Conservation (phyloP, 805 yeast genomes). For the Candida pini region DNA sequence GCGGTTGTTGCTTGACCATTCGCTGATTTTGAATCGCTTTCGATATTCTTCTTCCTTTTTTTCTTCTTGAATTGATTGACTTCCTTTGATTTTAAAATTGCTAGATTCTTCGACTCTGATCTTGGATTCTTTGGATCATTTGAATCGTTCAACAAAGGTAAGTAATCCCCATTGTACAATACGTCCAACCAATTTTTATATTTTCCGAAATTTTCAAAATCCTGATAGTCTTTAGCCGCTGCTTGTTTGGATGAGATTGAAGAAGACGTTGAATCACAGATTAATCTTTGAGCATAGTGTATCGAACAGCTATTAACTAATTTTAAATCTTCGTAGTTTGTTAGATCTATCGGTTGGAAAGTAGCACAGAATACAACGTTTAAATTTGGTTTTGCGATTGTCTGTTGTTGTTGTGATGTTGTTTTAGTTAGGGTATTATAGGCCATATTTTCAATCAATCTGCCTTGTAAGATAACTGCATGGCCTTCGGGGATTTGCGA, state of each 20-base stretch:
- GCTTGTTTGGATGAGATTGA: not conserved
- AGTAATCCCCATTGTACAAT: slow-evolving; percentile 12
- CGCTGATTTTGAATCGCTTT: too few species aligned
- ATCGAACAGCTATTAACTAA: slow-evolving; percentile 11
- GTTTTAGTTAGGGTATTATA: slow-evolving; percentile 14
- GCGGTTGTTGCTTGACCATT: too few species aligned
- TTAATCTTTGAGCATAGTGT: slow-evolving; percentile 10
- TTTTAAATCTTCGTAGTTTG: slow-evolving; percentile 21
- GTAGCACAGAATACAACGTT: slow-evolving; percentile 22
- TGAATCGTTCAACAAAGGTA: too few species aligned
- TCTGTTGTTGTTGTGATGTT: slow-evolving; percentile 5
- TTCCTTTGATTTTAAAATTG: too few species aligned
- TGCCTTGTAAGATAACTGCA: slow-evolving; percentile 35
- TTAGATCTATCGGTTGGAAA: slow-evolving; percentile 21
- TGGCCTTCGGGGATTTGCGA: slow-evolving; percentile 29
- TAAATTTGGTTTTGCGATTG: slow-evolving; percentile 1
- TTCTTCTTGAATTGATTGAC: too few species aligned
- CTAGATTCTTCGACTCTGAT: too few species aligned
- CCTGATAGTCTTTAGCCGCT: slow-evolving; percentile 7
- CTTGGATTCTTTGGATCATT: too few species aligned
- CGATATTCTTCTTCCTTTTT: too few species aligned
- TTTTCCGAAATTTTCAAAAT: slow-evolving; percentile 17
- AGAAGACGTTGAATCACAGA: slow-evolving; percentile 7
- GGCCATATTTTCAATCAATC: slow-evolving; percentile 37
- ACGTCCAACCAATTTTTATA: slow-evolving; percentile 21